Evolutionary conservation across 331 rosid genomes (phyloP).

Genomic region (Rhamnella rubrinervis): DNA sequence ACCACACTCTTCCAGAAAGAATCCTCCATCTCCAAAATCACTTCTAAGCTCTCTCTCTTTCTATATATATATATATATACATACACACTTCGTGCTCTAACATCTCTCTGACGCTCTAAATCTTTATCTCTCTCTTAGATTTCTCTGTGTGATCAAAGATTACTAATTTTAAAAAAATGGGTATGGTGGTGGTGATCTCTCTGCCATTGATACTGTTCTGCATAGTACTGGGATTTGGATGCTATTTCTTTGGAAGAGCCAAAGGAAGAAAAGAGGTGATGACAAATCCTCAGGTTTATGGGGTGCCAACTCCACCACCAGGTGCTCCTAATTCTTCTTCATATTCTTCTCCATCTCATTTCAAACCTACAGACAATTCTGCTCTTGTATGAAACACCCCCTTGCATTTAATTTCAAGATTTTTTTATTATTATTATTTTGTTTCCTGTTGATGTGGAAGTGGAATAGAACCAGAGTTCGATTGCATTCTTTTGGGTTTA

Average conservation of each 20-base stretch:
- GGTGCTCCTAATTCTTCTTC: conserved; percentile 34
- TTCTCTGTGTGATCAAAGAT: background rate
- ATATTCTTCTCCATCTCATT: conserved; percentile 30
- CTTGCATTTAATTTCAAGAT: too few relatives aligned
- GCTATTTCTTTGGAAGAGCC: conserved; percentile 69
- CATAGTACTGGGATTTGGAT: conserved; percentile 75
- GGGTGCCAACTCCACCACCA: conserved; percentile 75
- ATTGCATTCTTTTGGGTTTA: background rate
- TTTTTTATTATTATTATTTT: too few relatives aligned
- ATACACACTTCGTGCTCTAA: background rate
- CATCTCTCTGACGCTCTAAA: conserved; percentile 1
- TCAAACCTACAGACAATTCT: conserved; percentile 47
- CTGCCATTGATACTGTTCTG: conserved; percentile 74
- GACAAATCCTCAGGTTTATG: conserved; percentile 64
- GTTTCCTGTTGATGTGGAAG: too few relatives aligned
- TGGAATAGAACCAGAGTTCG: background rate
- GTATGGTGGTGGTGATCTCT: conserved; percentile 84
- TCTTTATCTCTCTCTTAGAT: background rate
- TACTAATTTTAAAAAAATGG: conserved; percentile 38
- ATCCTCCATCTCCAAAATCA: conserved; percentile 20
- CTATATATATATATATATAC: background rate
- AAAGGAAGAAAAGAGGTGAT: conserved; percentile 62
- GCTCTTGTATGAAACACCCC: conserved; percentile 38
- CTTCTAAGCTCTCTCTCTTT: background rate
- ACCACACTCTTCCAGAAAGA: conserved; percentile 18